Percentiles rank a stretch among this genome's conserved stretches.
Conservation (phyloP, 331 rosid genomes). For the Spiraea crenata region DNA sequence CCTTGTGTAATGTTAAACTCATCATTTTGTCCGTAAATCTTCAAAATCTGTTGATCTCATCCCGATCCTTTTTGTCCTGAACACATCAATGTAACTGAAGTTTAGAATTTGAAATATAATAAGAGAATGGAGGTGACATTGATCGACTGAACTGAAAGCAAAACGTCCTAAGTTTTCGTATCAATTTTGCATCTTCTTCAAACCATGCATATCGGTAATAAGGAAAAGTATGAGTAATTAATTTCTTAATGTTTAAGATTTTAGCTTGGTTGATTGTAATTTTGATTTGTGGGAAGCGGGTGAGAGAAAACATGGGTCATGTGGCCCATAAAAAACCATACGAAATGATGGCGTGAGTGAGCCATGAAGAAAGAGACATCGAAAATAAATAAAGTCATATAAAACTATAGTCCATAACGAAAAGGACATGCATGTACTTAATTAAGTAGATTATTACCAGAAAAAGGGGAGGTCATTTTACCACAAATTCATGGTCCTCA, state of each 20-base stretch:
- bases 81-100: too few species aligned
- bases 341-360: constrained; percentile 11
- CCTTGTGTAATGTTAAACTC: too few species aligned
- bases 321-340: not conserved
- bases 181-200: too few species aligned
- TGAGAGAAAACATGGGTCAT: constrained; percentile 4
- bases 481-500: not conserved
- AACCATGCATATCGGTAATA: too few species aligned
- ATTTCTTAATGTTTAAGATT: not conserved
- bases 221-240: not conserved
- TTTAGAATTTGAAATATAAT: too few species aligned
- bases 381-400: not conserved
- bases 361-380: constrained; percentile 16
- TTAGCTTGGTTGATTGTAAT: not conserved
- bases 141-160: too few species aligned
- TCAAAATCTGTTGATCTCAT: too few species aligned
- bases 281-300: constrained; percentile 11
- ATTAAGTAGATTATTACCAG: not conserved
- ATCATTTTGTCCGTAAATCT: too few species aligned
- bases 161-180: too few species aligned
- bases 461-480: not conserved
- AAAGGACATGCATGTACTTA: not conserved
- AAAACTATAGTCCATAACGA: not conserved
- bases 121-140: too few species aligned
- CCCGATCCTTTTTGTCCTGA: too few species aligned